These are phyloP conservation scores for Sclerotinia glacialis DNA, from an alignment of 2,329 filamentous ascomycete genomes.

Conservation along the genomic window DNA sequence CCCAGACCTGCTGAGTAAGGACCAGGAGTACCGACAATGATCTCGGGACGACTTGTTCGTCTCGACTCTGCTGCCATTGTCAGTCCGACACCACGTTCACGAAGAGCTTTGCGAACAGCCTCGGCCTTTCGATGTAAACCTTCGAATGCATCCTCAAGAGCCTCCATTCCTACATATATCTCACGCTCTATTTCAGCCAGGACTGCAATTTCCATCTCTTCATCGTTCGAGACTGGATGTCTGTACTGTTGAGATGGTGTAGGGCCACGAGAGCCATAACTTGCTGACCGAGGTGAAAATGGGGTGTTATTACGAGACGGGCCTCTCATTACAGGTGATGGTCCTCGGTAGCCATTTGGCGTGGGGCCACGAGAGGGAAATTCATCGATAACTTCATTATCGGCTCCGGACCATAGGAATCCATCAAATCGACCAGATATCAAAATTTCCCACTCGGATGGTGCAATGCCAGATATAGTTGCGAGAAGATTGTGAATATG, in stretches of 20 bases:
- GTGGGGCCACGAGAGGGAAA: constrained; percentile 53
- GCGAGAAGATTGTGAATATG: constrained; percentile 81
- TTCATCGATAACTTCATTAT: constrained; percentile 50
- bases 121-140: constrained; percentile 84
- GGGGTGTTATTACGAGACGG: constrained; percentile 37
- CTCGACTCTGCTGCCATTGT: constrained; percentile 37
- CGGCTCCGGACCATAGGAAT: constrained; percentile 90
- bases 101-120: constrained; percentile 70
- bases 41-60: constrained; percentile 33
- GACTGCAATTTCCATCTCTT: constrained; percentile 88
- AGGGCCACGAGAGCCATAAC: constrained; percentile 49
- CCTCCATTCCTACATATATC: constrained; percentile 92
- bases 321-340: constrained; percentile 33
- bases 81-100: constrained; percentile 78
- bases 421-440: constrained; percentile 93
- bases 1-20: constrained; percentile 36
- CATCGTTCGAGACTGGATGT: constrained; percentile 77
- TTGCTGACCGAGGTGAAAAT: constrained; percentile 36
- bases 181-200: constrained; percentile 89
- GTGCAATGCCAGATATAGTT: constrained; percentile 82
- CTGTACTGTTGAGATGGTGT: constrained; percentile 55
- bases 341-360: constrained; percentile 46
- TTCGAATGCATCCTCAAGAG: constrained; percentile 90
- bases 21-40: constrained; percentile 46
- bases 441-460: constrained; percentile 94